These are phyloP conservation scores for Aureobasidium sp. DNA, from an alignment of 2,329 filamentous ascomycete species.

Conservation along the genomic window DNA sequence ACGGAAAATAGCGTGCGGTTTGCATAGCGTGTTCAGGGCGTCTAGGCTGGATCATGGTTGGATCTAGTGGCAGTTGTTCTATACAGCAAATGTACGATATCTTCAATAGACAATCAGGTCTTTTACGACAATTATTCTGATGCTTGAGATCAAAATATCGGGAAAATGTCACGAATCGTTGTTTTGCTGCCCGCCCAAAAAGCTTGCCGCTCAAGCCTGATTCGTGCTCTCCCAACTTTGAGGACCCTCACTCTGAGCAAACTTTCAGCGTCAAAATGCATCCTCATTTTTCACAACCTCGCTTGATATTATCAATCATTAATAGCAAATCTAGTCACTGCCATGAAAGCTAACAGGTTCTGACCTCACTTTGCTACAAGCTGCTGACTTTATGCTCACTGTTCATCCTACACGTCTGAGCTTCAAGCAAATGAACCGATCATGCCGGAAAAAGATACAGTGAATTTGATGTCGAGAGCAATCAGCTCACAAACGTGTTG, in stretches of 20 bases:
- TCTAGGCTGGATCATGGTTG: background rate
- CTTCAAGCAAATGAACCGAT: no score
- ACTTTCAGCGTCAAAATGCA: background rate
- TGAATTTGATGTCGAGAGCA: no score
- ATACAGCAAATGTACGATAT: constrained; percentile 11
- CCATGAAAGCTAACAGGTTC: background rate
- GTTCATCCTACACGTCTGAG: background rate
- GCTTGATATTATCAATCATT: background rate
- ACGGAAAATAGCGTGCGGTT: background rate
- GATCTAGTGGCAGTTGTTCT: constrained; percentile 7
- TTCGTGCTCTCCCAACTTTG: background rate
- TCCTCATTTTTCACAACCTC: background rate
- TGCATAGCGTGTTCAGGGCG: constrained; percentile 1
- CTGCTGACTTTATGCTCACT: background rate
- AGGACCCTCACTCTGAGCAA: background rate
- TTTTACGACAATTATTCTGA: background rate
- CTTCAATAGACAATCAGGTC: background rate
- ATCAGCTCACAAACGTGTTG: no score
- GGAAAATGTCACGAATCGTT: background rate
- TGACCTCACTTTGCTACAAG: background rate
- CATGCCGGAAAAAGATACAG: no score
- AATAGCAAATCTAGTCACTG: background rate
- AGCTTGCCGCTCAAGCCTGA: background rate
- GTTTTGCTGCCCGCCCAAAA: background rate
- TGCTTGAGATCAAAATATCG: background rate